Evolutionary conservation across 805 yeast genomes (phyloP).

Genomic region (Pichia gijzeniarum): DNA sequence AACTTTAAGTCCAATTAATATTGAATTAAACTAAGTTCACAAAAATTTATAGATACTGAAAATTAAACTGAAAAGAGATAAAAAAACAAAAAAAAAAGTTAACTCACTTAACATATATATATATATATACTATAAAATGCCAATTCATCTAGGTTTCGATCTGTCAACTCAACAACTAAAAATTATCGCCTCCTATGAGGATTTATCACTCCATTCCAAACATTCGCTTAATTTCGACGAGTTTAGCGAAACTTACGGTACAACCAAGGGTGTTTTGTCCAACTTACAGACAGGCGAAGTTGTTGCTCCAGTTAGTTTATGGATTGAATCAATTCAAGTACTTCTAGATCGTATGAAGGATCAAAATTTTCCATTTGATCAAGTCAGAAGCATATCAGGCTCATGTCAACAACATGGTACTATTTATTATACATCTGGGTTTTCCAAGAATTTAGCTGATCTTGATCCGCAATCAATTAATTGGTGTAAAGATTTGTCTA

Average conservation of each 20-base stretch:
- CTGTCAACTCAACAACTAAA: slow-evolving; percentile 87
- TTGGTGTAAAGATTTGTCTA: slow-evolving; percentile 38
- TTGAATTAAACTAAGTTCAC: slow-evolving; percentile 9
- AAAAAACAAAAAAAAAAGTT: neutral
- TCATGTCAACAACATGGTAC: slow-evolving; percentile 94
- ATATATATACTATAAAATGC: neutral
- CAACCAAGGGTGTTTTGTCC: slow-evolving; percentile 67
- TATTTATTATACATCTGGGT: slow-evolving; percentile 63
- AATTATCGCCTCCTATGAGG: slow-evolving; percentile 54
- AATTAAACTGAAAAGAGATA: neutral
- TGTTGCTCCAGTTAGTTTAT: slow-evolving; percentile 79
- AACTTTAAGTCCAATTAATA: slow-evolving; percentile 6
- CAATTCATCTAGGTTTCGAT: slow-evolving; percentile 65
- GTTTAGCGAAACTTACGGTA: slow-evolving; percentile 46
- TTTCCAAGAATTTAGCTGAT: slow-evolving; percentile 34
- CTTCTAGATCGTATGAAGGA: slow-evolving; percentile 46
- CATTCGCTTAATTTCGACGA: slow-evolving; percentile 68
- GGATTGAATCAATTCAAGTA: slow-evolving; percentile 77
- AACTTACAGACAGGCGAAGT: slow-evolving; percentile 52
- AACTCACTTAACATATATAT: neutral
- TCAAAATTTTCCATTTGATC: slow-evolving; percentile 48
- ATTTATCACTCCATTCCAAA: slow-evolving; percentile 41
- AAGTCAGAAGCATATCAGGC: slow-evolving; percentile 67
- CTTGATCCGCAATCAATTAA: slow-evolving; percentile 32
- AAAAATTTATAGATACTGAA: neutral